phyloP scores from a whole-genome alignment of 1,139 yeast species.

The Scheffersomyces titani region DNA sequence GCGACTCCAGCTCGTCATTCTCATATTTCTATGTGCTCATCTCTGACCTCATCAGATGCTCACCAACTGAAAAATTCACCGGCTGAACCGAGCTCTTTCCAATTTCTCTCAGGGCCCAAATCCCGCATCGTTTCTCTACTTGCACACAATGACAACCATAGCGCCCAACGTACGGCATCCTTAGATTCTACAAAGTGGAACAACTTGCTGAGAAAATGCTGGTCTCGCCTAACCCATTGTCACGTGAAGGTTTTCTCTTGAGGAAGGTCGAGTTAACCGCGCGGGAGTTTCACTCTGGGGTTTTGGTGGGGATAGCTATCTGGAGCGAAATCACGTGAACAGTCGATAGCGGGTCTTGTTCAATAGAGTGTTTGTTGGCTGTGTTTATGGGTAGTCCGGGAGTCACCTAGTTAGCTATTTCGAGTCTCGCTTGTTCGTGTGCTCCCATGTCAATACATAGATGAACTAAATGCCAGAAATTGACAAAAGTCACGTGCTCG shows the following conservation, averaged over 20 bases:
- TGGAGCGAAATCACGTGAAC: not conserved
- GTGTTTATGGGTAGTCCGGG: not conserved
- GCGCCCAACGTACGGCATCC: not conserved
- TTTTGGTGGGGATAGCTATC: slow-evolving; percentile 6
- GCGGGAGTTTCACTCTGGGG: slow-evolving; percentile 3
- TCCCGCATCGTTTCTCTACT: not conserved
- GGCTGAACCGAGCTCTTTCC: not conserved
- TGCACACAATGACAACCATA: not conserved
- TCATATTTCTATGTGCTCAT: not conserved
- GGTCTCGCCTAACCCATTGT: not conserved
- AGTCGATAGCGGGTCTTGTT: not conserved
- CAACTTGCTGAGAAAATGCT: not conserved
- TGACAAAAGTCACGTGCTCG: not conserved
- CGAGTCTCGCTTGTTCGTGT: not conserved
- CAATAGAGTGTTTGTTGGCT: not conserved
- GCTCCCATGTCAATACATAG: not conserved
- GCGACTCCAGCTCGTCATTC: not conserved
- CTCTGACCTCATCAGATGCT: not conserved
- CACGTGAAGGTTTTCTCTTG: not conserved
- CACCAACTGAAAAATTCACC: not conserved
- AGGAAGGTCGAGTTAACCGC: not conserved
- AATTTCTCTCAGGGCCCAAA: not conserved
- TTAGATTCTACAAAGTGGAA: not conserved
- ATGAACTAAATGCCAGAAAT: not conserved
- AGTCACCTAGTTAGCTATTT: not conserved